These are phyloP conservation scores for Scheffersomyces stipitis DNA, from an alignment of 805 yeast genomes.

Conservation along the genomic window DNA sequence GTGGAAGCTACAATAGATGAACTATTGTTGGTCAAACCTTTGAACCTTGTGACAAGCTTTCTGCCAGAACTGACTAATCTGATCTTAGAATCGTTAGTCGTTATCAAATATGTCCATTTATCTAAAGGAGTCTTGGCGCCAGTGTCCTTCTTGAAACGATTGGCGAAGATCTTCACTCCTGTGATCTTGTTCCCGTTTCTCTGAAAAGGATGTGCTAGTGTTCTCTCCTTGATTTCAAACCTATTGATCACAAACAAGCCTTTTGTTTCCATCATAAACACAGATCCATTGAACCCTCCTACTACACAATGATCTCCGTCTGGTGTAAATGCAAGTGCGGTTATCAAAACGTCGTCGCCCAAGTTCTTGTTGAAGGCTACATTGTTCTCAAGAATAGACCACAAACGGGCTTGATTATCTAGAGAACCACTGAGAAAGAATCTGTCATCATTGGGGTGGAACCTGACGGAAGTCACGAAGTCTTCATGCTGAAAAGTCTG, in stretches of 20 bases:
- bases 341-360: slow-evolving; percentile 65
- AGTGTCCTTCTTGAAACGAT: slow-evolving; percentile 9
- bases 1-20: slow-evolving; percentile 70
- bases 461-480: slow-evolving; percentile 75
- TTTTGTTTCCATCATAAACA: slow-evolving; percentile 60
- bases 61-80: slow-evolving; percentile 60
- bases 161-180: slow-evolving; percentile 59
- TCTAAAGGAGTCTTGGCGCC: slow-evolving; percentile 10
- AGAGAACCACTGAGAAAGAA: slow-evolving; percentile 82
- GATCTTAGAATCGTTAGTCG: slow-evolving; percentile 81
- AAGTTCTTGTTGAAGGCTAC: slow-evolving; percentile 52
- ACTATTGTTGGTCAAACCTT: slow-evolving; percentile 69
- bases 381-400: slow-evolving; percentile 78
- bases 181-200: slow-evolving; percentile 57
- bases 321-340: slow-evolving; percentile 74
- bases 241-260: slow-evolving; percentile 49
- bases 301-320: slow-evolving; percentile 57
- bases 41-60: slow-evolving; percentile 63
- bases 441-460: slow-evolving; percentile 85
- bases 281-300: slow-evolving; percentile 79
- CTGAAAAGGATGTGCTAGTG: slow-evolving; percentile 22
- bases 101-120: slow-evolving; percentile 47
- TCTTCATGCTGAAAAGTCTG: slow-evolving; percentile 72
- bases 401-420: slow-evolving; percentile 71
- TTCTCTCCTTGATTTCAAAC: slow-evolving; percentile 31